Evolutionary conservation across 805 yeast species (phyloP), one percentile per base, ranked within the genome.

Genomic region (Schizosaccharomyces osmophilus): DNA sequence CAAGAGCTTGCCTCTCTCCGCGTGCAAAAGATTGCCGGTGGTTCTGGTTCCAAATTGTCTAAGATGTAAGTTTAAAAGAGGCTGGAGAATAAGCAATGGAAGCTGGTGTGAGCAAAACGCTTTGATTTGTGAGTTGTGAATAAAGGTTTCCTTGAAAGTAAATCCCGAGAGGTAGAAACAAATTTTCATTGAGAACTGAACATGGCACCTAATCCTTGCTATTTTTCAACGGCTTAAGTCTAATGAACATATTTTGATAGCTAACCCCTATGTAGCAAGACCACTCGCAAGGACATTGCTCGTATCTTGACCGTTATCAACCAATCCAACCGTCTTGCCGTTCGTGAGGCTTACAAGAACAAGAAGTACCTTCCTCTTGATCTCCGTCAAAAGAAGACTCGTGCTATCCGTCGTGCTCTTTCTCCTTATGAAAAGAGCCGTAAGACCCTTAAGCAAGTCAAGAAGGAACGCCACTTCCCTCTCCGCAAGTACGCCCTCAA

Each of bases 381-480:
- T 77, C 83, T 93, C 80, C 90, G 97, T 82, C 95, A 88, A 72
- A 93, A 93, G 90, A 87, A 93, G 85, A 93, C 99, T 79, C 90
- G 97, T 84, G 97, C 98, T 77, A 79, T 90, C 79, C 90, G 98
- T 86, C 86, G 97, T 83, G 82, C 83, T 75, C 82, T 93, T 75
- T 82, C 97, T 77, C 80, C 84, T 74, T 77, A 77, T 77, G 96
- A 93, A 81, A 83, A 86, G 75, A 73, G 81, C 71, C 78, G 79
- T 75, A 77, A 78, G 75, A 90, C 97, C 73, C 84, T 78, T 71
- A 88, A 85, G 82, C 87, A 89, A 75, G 82, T 81, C 78, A 93
- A 93, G 89, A 83, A 81, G 79, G 82, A 82, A 73, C 81, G 82
- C 73, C 95, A 97, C 78, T 88, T 84, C 95, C 97, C 99, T 77